These are phyloP conservation scores for Backusella tuberculispora DNA, from an alignment of 192 early-diverging fungal genomes.

Conservation along the genomic window DNA sequence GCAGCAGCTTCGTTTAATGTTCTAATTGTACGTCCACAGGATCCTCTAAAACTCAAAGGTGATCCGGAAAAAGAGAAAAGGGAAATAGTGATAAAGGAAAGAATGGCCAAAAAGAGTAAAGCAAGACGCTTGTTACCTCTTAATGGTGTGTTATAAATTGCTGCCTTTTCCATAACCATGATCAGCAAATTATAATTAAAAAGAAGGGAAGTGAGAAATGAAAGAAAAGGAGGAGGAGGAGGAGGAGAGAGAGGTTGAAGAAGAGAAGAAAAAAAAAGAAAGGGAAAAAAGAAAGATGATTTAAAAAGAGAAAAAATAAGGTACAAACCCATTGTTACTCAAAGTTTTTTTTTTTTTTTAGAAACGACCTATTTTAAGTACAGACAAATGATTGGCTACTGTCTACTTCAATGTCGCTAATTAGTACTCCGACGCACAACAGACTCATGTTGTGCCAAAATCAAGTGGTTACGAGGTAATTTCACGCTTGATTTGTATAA, in stretches of 20 bases:
- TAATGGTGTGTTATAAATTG: slow-evolving; percentile 14
- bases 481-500: too few relatives aligned
- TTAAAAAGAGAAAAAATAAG: slow-evolving; percentile 4
- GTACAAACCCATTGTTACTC: slow-evolving; percentile 9
- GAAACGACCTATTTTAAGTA: background rate
- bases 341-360: background rate
- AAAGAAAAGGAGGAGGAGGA: background rate
- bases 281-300: background rate
- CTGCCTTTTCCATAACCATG: slow-evolving; percentile 17
- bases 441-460: background rate
- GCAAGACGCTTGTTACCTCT: slow-evolving; percentile 21
- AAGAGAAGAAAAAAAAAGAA: background rate
- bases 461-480: background rate
- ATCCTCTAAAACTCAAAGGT: background rate
- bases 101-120: slow-evolving; percentile 9
- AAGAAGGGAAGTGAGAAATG: background rate
- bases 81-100: slow-evolving; percentile 20
- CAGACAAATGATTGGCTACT: background rate
- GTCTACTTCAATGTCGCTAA: background rate
- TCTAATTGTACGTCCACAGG: slow-evolving; percentile 17
- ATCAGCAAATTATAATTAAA: slow-evolving; percentile 1
- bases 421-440: background rate
- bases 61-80: slow-evolving; percentile 19
- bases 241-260: background rate
- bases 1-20: slow-evolving; percentile 20